Evolutionary conservation across 257 asterid species (phyloP), one percentile per base, ranked within the genome.

Genomic region (Verbena officinalis): DNA sequence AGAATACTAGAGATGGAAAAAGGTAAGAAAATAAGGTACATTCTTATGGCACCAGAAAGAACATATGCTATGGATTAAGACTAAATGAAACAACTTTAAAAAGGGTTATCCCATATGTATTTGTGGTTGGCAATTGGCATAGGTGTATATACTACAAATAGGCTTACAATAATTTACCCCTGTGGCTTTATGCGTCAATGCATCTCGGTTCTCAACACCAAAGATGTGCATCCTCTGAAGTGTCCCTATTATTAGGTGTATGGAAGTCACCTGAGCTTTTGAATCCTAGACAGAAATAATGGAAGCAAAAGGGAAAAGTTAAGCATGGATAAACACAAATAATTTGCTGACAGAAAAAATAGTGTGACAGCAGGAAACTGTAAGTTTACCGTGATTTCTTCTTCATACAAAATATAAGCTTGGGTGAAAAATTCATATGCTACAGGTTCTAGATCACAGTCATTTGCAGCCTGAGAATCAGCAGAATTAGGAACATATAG

Each of bases 341-440:
- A 4, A 51, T 31, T 27, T 62, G 51, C 55, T 21, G 33, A 22
- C 22, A 16, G 33, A 20, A 57, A 51, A 46, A 42, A 31, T 58
- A 64, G 50, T 15, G 50, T 36, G 59, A 55, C 31, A 43, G 38
- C 0, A 6, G 44, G 34, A 62, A 62, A 59, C n/a, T 39, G 67
- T 6, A 66, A 38, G 51, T 48, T 67, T 84, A 94, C 99, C 85
- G 96, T 75, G 68, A 90, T 87, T 81, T 94, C 99, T 81, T 94
- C 99, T 76, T 94, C 99, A 54, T 94, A 94, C 65, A 94, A 78
- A 76, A 94, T 81, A 82, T 94, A 94, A 53, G 98, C 99, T 79
- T 94, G 96, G 38, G 99, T 94, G 77, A 94, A 94, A 71, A 94
- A 90, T 77, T 94, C 99, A 63, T 94, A 94, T 63, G 99, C 99